Evolutionary conservation across 805 yeast genomes (phyloP).

Genomic region (Kuraishia piskuri): DNA sequence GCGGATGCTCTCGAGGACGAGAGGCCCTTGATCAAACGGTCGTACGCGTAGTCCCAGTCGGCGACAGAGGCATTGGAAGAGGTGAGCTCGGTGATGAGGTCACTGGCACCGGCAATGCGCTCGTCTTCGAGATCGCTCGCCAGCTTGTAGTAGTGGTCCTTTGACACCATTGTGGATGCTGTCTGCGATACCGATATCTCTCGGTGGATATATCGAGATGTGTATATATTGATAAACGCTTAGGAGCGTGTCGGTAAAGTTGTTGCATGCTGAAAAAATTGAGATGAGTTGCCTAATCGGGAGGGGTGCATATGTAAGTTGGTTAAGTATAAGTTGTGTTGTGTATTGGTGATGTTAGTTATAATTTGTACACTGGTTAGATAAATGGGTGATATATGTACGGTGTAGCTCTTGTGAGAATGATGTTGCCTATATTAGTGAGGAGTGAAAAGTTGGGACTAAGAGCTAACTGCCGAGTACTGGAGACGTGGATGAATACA

Average conservation of each 20-base stretch:
- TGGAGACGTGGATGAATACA: too few relatives aligned
- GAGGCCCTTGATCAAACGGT: slow-evolving; percentile 72
- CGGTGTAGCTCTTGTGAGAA: neutral
- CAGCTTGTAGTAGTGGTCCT: slow-evolving; percentile 68
- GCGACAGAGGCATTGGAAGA: slow-evolving; percentile 27
- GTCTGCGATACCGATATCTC: neutral
- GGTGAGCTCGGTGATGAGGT: slow-evolving; percentile 51
- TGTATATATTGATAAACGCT: neutral
- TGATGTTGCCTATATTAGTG: too few relatives aligned
- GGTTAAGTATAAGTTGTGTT: neutral
- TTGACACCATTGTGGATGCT: slow-evolving; percentile 41
- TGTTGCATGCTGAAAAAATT: neutral
- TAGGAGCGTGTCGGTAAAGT: neutral
- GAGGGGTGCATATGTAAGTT: neutral
- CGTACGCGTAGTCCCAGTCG: slow-evolving; percentile 79
- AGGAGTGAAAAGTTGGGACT: too few relatives aligned
- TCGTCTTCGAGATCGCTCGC: slow-evolving; percentile 72
- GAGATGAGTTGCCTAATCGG: neutral
- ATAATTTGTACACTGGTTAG: neutral
- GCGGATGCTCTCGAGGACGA: slow-evolving; percentile 79
- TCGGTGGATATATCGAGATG: too few relatives aligned
- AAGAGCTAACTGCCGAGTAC: too few relatives aligned
- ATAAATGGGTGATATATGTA: neutral
- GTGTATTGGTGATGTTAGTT: neutral
- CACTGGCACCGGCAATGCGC: slow-evolving; percentile 63